Conservation (phyloP, 2,329 filamentous ascomycete genomes). For the Stagonosporopsis chrysanthemi region DNA sequence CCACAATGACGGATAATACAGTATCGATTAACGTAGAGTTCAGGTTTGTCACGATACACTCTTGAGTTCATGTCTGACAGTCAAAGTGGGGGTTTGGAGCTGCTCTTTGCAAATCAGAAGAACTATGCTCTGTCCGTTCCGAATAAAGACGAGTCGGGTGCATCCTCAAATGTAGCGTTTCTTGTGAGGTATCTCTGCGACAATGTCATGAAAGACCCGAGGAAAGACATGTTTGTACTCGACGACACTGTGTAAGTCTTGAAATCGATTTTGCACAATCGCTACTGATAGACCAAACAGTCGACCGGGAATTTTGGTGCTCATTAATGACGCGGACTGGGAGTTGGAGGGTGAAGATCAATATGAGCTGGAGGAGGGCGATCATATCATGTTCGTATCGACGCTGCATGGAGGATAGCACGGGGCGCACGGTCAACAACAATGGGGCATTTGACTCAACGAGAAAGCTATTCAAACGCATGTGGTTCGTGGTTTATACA, state of each 20-base stretch:
- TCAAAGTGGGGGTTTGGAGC: slow-evolving; percentile 82
- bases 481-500: too few species aligned
- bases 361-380: slow-evolving; percentile 81
- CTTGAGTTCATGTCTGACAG: slow-evolving; percentile 15
- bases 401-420: slow-evolving; percentile 87
- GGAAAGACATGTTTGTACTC: slow-evolving; percentile 88
- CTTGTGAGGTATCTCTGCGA: slow-evolving; percentile 82
- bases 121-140: slow-evolving; percentile 76
- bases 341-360: slow-evolving; percentile 93
- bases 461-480: too few species aligned
- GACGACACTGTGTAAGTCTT: slow-evolving; percentile 81
- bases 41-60: slow-evolving; percentile 58
- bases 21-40: slow-evolving; percentile 77
- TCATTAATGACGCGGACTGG: slow-evolving; percentile 99
- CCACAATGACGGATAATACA: slow-evolving; percentile 36
- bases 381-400: slow-evolving; percentile 95
- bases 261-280: neutral
- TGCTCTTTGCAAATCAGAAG: slow-evolving; percentile 86
- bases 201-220: slow-evolving; percentile 80
- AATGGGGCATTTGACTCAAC: too few species aligned
- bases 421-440: neutral
- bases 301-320: slow-evolving; percentile 90
- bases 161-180: slow-evolving; percentile 72
- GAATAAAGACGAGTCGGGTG: slow-evolving; percentile 64
- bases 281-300: slow-evolving; percentile 58